phyloP scores from a whole-genome alignment of 371 early-diverging fungal species.

The Circinella umbellata region DNA sequence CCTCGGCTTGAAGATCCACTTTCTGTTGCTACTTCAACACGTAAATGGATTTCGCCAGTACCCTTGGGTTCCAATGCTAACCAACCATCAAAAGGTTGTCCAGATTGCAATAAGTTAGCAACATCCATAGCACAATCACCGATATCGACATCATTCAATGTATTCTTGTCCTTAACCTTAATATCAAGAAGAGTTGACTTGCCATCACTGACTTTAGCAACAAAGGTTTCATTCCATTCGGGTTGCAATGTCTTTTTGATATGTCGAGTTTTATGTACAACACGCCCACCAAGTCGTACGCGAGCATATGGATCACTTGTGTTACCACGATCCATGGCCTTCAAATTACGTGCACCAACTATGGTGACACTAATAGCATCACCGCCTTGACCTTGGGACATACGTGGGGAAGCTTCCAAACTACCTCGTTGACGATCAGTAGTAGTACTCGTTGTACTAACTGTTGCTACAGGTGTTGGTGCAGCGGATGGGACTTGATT shows the following conservation, averaged over 20 bases:
- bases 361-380: conserved; percentile 49
- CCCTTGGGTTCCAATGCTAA: conserved; percentile 43
- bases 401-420: conserved; percentile 13
- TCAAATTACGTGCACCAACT: conserved; percentile 59
- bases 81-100: conserved; percentile 51
- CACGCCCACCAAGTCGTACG: conserved; percentile 63
- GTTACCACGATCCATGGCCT: conserved; percentile 64
- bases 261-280: conserved; percentile 75
- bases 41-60: conserved; percentile 52
- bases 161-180: conserved; percentile 74
- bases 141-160: conserved; percentile 71
- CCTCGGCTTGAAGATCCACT: conserved; percentile 7
- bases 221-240: conserved; percentile 58
- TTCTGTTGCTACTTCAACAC: conserved; percentile 21
- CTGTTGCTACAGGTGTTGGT: conserved; percentile 13
- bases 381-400: conserved; percentile 13
- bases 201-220: conserved; percentile 31
- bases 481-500: conserved; percentile 1
- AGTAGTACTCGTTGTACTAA: conserved; percentile 11
- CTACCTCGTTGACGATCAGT: conserved; percentile 12
- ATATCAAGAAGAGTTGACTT: conserved; percentile 51
- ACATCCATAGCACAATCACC: conserved; percentile 63
- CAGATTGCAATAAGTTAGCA: conserved; percentile 45
- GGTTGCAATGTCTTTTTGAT: conserved; percentile 81
- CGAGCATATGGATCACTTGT: conserved; percentile 69